Evolutionary conservation across 2,329 filamentous ascomycete species (phyloP), one percentile per base, ranked within the genome.

Genomic region (Hirsutella minnesotensis): DNA sequence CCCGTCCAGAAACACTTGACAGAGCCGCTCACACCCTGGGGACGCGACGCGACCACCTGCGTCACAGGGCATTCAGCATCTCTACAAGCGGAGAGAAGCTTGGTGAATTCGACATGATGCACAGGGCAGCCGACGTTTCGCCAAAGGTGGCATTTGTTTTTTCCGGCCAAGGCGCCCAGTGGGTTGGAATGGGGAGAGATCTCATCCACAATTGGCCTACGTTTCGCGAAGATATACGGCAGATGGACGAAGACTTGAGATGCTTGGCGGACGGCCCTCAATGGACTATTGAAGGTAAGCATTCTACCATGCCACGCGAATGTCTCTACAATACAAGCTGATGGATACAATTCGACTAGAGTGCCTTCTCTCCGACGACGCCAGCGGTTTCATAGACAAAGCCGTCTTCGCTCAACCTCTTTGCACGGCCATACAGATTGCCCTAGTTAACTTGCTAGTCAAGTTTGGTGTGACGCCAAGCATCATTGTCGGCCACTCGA

Each of bases 361-460:
- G 44, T 58, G 68, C 16, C 36, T 38, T 9, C 22, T 3, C 2
- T 9, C 19, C 7, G 30, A 34, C 56, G 42, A 57, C 54, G 1
- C 51, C 5, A 49, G 69, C 0, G 34, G 61, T 7, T 49, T 61
- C n/a, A 47, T 73, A 18, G n/a, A n/a, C n/a, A n/a, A n/a, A n/a
- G n/a, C n/a, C n/a, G n/a, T n/a, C n/a, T n/a, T n/a, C n/a, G 63
- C 67, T 0, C 73, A 77, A 47, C 68, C 73, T 1, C 50, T 74
- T 1, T 75, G 67, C 40, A 75, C 72, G 0, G 72, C 72, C 0
- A 31, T 78, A 2, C 75, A 77, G 47, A 58, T 78, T 4, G 72
- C 58, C 1, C 49, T 72, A 3, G 63, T 60, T 3, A 51, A 67
- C 7, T 49, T 68, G 0, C 51, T 67, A 3, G 47, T 53, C 1